Evolutionary conservation across 768 basidiomycete species (phyloP).

Genomic region (Rhizopogon vulgaris): DNA sequence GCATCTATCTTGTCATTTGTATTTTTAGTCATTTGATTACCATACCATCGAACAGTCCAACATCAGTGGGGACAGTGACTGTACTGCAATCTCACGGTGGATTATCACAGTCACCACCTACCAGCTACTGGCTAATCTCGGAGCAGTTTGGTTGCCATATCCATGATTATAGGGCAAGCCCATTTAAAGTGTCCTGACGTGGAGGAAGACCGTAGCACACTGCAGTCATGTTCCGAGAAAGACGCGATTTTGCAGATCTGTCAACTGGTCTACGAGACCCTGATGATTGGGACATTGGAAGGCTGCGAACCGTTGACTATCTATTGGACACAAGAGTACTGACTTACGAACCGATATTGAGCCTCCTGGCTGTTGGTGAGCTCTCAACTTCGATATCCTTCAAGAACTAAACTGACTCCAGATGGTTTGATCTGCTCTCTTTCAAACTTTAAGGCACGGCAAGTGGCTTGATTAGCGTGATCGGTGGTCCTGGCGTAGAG

Average conservation of each 20-base stretch:
- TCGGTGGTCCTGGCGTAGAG: conserved; percentile 65
- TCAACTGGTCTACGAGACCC: conserved; percentile 51
- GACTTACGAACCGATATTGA: conserved; percentile 54
- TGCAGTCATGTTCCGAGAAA: not conserved
- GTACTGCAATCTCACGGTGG: no score
- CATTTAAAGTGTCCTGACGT: not conserved
- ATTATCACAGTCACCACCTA: not conserved
- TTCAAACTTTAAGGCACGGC: conserved; percentile 49
- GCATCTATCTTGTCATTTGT: conserved; percentile 4
- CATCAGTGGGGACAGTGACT: no score
- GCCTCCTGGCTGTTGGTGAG: conserved; percentile 57
- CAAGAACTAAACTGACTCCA: not conserved
- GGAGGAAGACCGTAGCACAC: not conserved
- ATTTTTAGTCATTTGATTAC: not conserved
- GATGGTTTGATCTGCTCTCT: not conserved
- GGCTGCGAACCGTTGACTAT: conserved; percentile 43
- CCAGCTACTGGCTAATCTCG: not conserved
- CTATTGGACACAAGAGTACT: conserved; percentile 45
- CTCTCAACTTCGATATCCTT: not conserved
- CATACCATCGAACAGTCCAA: no score
- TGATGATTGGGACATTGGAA: conserved; percentile 51
- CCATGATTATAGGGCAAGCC: not conserved
- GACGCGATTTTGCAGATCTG: conserved; percentile 36
- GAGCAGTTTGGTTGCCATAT: not conserved
- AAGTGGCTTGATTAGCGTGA: conserved; percentile 55